phyloP scores from a whole-genome alignment of 805 yeast species.

The Starmerella gropengiesseri region DNA sequence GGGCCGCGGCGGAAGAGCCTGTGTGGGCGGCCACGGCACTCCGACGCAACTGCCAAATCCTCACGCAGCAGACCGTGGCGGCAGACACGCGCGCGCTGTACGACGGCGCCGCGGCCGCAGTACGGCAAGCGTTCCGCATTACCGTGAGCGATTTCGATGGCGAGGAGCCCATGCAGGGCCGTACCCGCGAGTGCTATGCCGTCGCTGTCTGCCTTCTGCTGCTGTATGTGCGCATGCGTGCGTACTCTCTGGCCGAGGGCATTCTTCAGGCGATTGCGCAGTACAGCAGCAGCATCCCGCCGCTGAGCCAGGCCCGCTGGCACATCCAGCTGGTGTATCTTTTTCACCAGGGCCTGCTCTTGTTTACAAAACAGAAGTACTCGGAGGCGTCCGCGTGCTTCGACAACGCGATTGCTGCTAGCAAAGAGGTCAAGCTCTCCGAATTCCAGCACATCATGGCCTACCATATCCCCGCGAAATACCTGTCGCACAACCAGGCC shows the following conservation, averaged over 20 bases:
- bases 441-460: conserved; percentile 18
- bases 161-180: conserved; percentile 16
- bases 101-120: conserved; percentile 11
- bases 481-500: conserved; percentile 4
- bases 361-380: conserved; percentile 19
- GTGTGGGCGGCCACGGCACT: conserved; percentile 3
- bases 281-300: conserved; percentile 14
- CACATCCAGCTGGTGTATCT: conserved; percentile 14
- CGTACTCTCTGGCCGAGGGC: conserved; percentile 23
- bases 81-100: background rate
- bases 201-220: conserved; percentile 17
- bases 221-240: conserved; percentile 20
- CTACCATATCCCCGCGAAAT: conserved; percentile 19
- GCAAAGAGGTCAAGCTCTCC: background rate
- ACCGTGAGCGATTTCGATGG: conserved; percentile 14
- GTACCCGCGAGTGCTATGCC: conserved; percentile 18
- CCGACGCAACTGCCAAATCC: conserved; percentile 6
- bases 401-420: conserved; percentile 7
- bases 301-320: conserved; percentile 11
- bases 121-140: conserved; percentile 17
- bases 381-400: conserved; percentile 11
- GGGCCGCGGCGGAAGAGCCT: background rate
- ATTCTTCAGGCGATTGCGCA: conserved; percentile 17
- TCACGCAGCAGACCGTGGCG: background rate
- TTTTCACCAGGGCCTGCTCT: conserved; percentile 20